Evolutionary conservation across 129 eudicot genomes (phyloP).

Genomic region (Centrapalus pauciflorus): DNA sequence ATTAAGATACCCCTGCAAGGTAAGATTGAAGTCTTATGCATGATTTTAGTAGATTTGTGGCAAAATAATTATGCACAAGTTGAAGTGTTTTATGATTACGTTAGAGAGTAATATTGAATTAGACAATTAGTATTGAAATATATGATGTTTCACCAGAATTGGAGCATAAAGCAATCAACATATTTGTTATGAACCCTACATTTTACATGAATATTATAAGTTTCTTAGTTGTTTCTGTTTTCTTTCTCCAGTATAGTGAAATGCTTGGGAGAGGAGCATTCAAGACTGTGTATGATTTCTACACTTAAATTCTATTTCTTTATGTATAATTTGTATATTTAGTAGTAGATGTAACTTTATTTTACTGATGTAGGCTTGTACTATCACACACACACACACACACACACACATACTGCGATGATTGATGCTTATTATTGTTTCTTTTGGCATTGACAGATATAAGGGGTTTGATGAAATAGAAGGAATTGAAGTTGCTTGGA

Average conservation of each 20-base stretch:
- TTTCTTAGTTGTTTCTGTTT: conserved; percentile 28
- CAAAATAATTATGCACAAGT: neutral
- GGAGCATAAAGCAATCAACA: neutral
- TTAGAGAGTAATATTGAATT: neutral
- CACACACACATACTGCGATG: too few relatives aligned
- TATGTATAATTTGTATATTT: neutral
- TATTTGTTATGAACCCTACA: neutral
- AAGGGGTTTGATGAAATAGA: conserved; percentile 50
- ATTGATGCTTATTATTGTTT: neutral
- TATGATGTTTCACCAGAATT: neutral
- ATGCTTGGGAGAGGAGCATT: conserved; percentile 40
- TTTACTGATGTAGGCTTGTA: neutral
- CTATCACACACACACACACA: too few relatives aligned
- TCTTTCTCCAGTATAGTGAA: conserved; percentile 36
- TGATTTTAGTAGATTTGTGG: neutral
- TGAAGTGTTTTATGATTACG: neutral
- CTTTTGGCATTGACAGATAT: conserved; percentile 15
- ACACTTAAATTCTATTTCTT: conserved; percentile 1
- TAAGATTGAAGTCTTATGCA: conserved; percentile 1
- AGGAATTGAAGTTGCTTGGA: conserved; percentile 64
- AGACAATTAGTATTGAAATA: neutral
- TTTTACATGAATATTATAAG: neutral
- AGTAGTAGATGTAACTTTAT: neutral
- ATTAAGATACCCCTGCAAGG: neutral
- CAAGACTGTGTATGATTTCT: conserved; percentile 44